Base-by-base conservation (phyloP, 139 green algal species). In the Spirogloea muscicola region DNA sequence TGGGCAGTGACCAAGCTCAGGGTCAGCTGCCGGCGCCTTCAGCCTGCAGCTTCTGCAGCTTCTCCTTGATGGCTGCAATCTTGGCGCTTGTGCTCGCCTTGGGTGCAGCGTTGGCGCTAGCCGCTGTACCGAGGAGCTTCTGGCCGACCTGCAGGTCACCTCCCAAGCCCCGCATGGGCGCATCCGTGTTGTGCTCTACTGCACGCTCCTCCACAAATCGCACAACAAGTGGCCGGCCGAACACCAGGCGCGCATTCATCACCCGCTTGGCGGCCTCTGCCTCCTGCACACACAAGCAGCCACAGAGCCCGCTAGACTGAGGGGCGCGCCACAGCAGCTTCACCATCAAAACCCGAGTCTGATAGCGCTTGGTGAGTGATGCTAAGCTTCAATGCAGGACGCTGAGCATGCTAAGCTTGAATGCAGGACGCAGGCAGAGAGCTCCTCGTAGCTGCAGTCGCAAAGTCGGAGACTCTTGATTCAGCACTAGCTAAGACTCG, bases 181-280 rank as follows among this genome's bases (percentile, higher is more conserved):
- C 67, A 5, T 76, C 67, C 1, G 67, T 51, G 42, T 76, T 76
- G 58, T 76, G 44, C 1, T 49, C 49, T n/a, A 63, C 58, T 6
- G 76, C 63, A 49, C 76, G 76, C 49, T 80, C 72, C 36, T 80
- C 72, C 16, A 77, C 63, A 48, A 80, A 80, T 46, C 72, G 72
- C 27, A 80, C 72, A 7, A 80, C 48, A n/a, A 80, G 38, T 3
- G 72, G 72, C 3, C 72, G 29, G 27, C 72, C 72, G 64, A 69
- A 80, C 21, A 34, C 62, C 2, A 68, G 33, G 25, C 63, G 13
- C 25, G 62, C 72, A 34, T 80, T 80, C 72, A 80, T 80, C 4
- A 68, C 27, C n/a, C 64, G 25, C 38, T 65, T 43, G 3, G 72
- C 72, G 6, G 31, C 9, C 43, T 80, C 36, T 27, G 72, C 72